phyloP scores from a whole-genome alignment of 2,329 filamentous ascomycete genomes.

The Xylaria sp. region DNA sequence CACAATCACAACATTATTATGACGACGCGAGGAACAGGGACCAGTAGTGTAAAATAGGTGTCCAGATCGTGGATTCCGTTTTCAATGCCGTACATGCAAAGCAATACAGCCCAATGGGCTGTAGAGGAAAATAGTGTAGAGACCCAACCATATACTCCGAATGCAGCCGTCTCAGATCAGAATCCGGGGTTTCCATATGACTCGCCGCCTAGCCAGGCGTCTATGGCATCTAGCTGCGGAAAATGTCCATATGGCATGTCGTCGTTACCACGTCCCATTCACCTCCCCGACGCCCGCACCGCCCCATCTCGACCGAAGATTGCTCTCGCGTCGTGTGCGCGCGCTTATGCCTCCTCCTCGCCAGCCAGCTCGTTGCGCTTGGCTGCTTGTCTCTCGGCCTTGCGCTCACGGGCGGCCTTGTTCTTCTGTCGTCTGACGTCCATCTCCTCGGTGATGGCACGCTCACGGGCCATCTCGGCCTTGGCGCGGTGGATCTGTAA shows the following conservation, averaged over 20 bases:
- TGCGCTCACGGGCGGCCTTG: slow-evolving; percentile 99
- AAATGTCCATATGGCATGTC: slow-evolving; percentile 46
- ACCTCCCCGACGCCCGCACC: slow-evolving; percentile 18
- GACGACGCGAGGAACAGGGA: neutral
- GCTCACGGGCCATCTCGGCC: slow-evolving; percentile 98
- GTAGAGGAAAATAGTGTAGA: slow-evolving; percentile 53
- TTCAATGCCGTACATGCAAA: slow-evolving; percentile 67
- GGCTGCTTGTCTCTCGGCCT: slow-evolving; percentile 87
- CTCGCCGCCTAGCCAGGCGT: slow-evolving; percentile 44
- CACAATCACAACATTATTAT: slow-evolving; percentile 10
- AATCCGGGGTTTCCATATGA: slow-evolving; percentile 48
- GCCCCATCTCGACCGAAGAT: slow-evolving; percentile 18
- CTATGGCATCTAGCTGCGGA: slow-evolving; percentile 44
- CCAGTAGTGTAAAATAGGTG: slow-evolving; percentile 34
- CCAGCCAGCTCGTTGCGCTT: slow-evolving; percentile 90
- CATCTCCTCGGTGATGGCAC: slow-evolving; percentile 98
- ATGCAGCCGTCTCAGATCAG: slow-evolving; percentile 51
- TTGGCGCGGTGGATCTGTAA: slow-evolving; percentile 98
- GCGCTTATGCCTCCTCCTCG: slow-evolving; percentile 68
- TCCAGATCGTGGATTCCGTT: slow-evolving; percentile 63
- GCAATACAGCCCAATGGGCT: slow-evolving; percentile 49
- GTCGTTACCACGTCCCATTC: slow-evolving; percentile 44
- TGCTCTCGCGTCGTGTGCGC: neutral
- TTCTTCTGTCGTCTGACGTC: slow-evolving; percentile 99
- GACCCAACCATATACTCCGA: slow-evolving; percentile 63